Base-by-base conservation (phyloP, 768 basidiomycete genomes). In the Lactifluus pinguis region DNA sequence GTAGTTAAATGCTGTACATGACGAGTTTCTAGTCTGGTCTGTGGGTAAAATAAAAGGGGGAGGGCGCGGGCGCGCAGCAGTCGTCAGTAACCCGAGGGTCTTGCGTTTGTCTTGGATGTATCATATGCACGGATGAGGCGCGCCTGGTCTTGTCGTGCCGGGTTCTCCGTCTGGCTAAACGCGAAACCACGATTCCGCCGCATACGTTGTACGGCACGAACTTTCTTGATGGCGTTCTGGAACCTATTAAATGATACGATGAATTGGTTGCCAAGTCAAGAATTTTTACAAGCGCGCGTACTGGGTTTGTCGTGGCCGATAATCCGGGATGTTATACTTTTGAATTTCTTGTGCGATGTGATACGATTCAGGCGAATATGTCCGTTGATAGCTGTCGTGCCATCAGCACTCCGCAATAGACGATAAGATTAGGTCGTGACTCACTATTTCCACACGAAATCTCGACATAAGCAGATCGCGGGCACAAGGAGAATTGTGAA, bases 141-240 rank as follows among this genome's bases (percentile, higher is more conserved):
- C 52, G 89, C 81, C 72, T 98, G 95, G 73, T 95, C 94, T 74
- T 95, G 87, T 64, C 84, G 83, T 34, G 83, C 82, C 30, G 80
- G 78, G 66, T 87, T 89, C 73, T 98, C 95, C 3, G 94, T 97
- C 73, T 98, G 95, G 72, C 89, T 93, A 78, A 99, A 99, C 4
- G 97, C 97, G 71, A 98, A 99, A 3, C 97, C 97, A 51, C 97
- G 85, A 64, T 92, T 97, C 59, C 92, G 81, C 14, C 97, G 87
- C 89, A 98, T 92, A 38, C 97, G 85, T 71, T 99, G 97, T 2
- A 94, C 91, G 0, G 97, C 97, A n/a, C 97, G 85, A 13, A 99
- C 97, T 72, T 99, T 99, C 75, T 98, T 98, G 80, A 99, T 99
- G 15, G 97, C 97, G 72, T 98, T 97, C 73, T 98, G 94, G 76